phyloP scores from a whole-genome alignment of 169 alveolate species.

The Amoebophrya sp. region DNA sequence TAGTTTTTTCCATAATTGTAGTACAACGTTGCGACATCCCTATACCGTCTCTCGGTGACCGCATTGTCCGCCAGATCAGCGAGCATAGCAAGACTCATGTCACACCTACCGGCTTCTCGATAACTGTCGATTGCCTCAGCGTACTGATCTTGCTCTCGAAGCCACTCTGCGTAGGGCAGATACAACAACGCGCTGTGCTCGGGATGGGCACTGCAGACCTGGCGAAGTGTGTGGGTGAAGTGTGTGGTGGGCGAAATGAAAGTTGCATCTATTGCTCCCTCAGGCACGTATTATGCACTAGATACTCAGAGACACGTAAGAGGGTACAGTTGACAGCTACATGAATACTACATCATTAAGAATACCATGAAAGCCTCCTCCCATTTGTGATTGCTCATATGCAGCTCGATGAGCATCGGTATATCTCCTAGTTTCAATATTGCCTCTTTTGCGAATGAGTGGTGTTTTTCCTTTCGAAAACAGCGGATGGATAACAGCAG shows the following conservation, averaged over 20 bases:
- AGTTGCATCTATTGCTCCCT: too few relatives aligned
- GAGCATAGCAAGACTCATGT: conserved; percentile 58
- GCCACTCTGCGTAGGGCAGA: conserved; percentile 79
- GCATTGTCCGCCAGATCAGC: conserved; percentile 68
- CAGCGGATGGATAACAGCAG: conserved; percentile 34
- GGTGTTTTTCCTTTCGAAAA: conserved; percentile 62
- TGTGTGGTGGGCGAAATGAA: too few relatives aligned
- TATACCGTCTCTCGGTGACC: conserved; percentile 63
- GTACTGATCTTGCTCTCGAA: conserved; percentile 32
- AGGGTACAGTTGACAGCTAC: too few relatives aligned
- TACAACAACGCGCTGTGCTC: conserved; percentile 60
- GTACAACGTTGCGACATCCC: conserved; percentile 7
- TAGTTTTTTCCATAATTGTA: too few relatives aligned
- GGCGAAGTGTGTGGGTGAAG: too few relatives aligned
- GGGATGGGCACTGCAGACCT: conserved; percentile 61
- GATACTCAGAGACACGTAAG: too few relatives aligned
- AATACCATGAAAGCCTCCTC: conserved; percentile 79
- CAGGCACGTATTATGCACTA: too few relatives aligned
- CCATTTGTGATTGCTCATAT: conserved; percentile 72
- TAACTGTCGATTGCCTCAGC: not conserved
- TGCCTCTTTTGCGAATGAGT: conserved; percentile 76
- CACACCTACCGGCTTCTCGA: not conserved
- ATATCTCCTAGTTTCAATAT: conserved; percentile 68
- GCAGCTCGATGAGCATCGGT: conserved; percentile 62
- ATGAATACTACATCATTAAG: too few relatives aligned